These are phyloP conservation scores for Arthrobotrys entomopaga DNA, from an alignment of 2,329 filamentous ascomycete genomes.

Conservation along the genomic window DNA sequence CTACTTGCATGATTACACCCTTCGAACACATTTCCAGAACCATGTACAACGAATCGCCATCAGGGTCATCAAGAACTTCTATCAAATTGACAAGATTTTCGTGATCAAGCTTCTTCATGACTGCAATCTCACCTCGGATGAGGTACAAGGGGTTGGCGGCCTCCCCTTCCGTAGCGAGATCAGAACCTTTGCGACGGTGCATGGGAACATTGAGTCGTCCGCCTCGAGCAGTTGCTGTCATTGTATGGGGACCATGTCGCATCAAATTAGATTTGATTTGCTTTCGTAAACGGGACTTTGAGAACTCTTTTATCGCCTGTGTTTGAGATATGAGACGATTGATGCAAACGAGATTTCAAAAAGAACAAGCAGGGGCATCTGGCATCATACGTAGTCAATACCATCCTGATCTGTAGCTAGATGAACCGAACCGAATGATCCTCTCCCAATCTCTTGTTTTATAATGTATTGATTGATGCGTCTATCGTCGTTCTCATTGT, in stretches of 20 bases:
- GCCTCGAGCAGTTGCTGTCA: slow-evolving; percentile 67
- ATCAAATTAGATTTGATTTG: slow-evolving; percentile 90
- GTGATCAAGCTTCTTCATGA: slow-evolving; percentile 99
- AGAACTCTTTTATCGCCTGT: slow-evolving; percentile 97
- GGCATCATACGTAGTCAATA: slow-evolving; percentile 79
- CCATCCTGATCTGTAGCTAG: slow-evolving; percentile 89
- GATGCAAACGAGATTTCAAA: slow-evolving; percentile 29
- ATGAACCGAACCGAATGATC: slow-evolving; percentile 94
- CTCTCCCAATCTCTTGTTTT: slow-evolving; percentile 93
- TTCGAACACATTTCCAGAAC: slow-evolving; percentile 99
- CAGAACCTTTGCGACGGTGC: slow-evolving; percentile 69
- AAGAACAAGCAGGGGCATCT: background rate
- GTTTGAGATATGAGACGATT: slow-evolving; percentile 50
- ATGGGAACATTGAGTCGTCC: slow-evolving; percentile 68
- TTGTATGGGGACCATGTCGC: slow-evolving; percentile 68
- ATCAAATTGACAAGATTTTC: slow-evolving; percentile 91
- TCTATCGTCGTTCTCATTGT: slow-evolving; percentile 57
- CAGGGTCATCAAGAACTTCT: slow-evolving; percentile 93
- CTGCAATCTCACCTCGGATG: slow-evolving; percentile 95
- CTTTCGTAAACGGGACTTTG: slow-evolving; percentile 87
- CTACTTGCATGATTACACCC: slow-evolving; percentile 95
- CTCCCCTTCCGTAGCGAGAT: slow-evolving; percentile 66
- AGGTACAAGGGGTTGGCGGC: slow-evolving; percentile 80
- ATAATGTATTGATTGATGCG: slow-evolving; percentile 68
- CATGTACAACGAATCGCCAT: slow-evolving; percentile 97